Evolutionary conservation across 2,329 filamentous ascomycete species (phyloP), one percentile per base, ranked within the genome.

Genomic region (Dothistroma pini): DNA sequence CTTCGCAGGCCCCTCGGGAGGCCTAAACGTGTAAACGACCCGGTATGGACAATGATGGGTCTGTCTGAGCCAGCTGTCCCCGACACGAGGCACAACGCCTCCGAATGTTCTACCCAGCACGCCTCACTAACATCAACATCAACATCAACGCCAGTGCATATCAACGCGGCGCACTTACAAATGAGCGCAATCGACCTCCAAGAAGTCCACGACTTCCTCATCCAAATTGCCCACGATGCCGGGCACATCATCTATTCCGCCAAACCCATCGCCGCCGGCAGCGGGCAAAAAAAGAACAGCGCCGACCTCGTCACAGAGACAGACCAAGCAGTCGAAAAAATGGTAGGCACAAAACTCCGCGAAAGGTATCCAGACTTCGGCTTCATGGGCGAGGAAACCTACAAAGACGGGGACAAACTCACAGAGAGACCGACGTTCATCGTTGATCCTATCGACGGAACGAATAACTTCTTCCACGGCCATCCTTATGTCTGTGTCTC

Each of bases 381-480:
- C 75, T 90, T 91, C 75, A 85, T 91, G 74, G 89, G 89, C 72
- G 89, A 91, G 72, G 89, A 93, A 76, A 91, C 89, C 2, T 86
- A 91, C 78, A 80, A 86, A 64, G 83, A 88, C 1, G 89, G 89
- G 68, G 77, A 77, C 66, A 75, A 70, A n/a, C 79, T 93, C 52
- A 88, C 85, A 0, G 74, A 81, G 32, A 82, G 82, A 16, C 89
- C 90, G 1, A 93, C 90, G 49, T 93, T 93, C 76, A 84, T 93
- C 71, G 87, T 90, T 66, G 90, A 93, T 73, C 90, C 90, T 50
- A 92, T 93, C 68, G 90, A 93, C 76, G 90, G 89, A 71, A 92
- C 85, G 7, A 91, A 88, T 55, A 93, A 93, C 80, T 92, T 93
- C 71, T 84, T 93, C 52, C 90, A 93, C 76, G 84, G 83, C 21